phyloP scores from a whole-genome alignment of 2,329 filamentous ascomycete genomes.

The Aspergillus fumigatiaffinis region DNA sequence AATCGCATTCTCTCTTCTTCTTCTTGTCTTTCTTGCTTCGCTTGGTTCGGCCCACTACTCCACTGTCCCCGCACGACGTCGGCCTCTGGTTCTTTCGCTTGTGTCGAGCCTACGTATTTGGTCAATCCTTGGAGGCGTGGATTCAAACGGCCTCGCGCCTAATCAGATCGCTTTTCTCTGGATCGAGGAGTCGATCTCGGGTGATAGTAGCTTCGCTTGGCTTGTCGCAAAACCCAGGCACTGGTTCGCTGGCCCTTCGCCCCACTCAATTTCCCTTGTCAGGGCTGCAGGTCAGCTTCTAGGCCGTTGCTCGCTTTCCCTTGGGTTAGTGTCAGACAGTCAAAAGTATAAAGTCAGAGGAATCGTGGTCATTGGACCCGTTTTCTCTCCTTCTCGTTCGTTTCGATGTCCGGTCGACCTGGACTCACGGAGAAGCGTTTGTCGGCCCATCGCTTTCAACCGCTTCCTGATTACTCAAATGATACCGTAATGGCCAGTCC shows the following conservation, averaged over 20 bases:
- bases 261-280: neutral
- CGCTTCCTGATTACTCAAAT: slow-evolving; percentile 31
- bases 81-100: neutral
- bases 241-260: neutral
- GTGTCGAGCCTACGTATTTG: neutral
- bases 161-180: neutral
- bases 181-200: neutral
- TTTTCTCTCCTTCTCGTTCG: slow-evolving; percentile 3
- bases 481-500: slow-evolving; percentile 47
- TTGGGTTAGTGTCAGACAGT: neutral
- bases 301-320: neutral
- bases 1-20: neutral
- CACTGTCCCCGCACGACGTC: neutral
- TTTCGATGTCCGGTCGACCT: slow-evolving; percentile 31
- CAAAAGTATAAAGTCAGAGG: neutral
- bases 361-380: neutral
- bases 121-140: neutral
- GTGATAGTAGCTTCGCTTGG: neutral
- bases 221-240: neutral
- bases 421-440: slow-evolving; percentile 40
- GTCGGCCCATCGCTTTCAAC: slow-evolving; percentile 44
- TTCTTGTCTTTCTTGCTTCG: neutral
- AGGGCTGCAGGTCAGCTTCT: neutral
- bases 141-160: neutral
- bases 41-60: neutral